Base-by-base conservation (phyloP, 1,284 basidiomycete species). In the Tilletiaria anomala region DNA sequence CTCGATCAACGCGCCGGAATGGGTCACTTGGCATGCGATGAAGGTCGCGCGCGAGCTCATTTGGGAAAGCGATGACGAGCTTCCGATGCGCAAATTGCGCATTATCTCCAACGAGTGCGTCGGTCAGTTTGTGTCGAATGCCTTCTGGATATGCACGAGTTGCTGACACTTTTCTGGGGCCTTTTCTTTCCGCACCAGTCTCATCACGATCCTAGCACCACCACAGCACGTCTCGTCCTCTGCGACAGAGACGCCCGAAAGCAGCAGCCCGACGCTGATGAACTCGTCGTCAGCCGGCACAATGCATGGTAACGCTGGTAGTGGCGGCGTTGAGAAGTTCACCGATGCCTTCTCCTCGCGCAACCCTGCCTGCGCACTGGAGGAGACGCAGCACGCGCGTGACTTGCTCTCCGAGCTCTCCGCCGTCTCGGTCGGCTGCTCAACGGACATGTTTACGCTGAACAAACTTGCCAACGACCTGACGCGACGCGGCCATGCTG, bases 1-100 rank as follows among this genome's bases (percentile, higher is more conserved):
- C 36, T 93, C 83, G 2, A 77, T 96, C 51, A 94, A 96, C 64
- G 83, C 85, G 6, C 80, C 83, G 20, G 83, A 94, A 66, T 96
- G 89, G 89, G 80, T 87, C 48, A 83, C 83, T 0, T 72, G 85
- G 3, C 83, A 82, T 62, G 78, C 78, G 22, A 84, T 84, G 10
- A 76, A 82, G 43, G 86, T 89, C 79, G 85, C 88, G 5, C 73
- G 83, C 40, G 83, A 93, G 64, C 70, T 96, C 34, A 72, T 94
- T 18, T 96, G 85, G 83, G 78, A 79, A 53, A 73, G 76, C 43
- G 79, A 83, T 46, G 74, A 75, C 44, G 74, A 76, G 32, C 76
- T 93, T 42, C 73, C 78, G 36, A 74, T 89, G 17, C 76, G 80
- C 39, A 78, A 89, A 45, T 88, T 82, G 60, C 78, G 85, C 15